Evolutionary conservation across 805 yeast genomes (phyloP).

Genomic region (Kurtzmaniella fragi): DNA sequence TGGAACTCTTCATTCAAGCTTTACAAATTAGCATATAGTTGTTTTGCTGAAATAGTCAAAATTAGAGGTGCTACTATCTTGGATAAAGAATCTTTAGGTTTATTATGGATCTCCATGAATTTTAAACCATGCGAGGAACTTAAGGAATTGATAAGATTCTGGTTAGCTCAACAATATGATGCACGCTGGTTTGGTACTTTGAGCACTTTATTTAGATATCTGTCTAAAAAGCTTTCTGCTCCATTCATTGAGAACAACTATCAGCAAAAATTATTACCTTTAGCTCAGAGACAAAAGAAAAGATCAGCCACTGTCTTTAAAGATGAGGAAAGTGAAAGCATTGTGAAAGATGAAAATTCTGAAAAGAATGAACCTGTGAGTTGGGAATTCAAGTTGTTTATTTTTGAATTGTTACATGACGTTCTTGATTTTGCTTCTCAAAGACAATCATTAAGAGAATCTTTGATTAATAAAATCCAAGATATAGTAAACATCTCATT

Average conservation of each 20-base stretch:
- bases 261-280: constrained; percentile 37
- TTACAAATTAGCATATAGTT: constrained; percentile 44
- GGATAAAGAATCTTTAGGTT: constrained; percentile 40
- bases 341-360: constrained; percentile 30
- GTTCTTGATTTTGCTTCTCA: constrained; percentile 35
- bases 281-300: constrained; percentile 38
- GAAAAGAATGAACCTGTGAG: constrained; percentile 51
- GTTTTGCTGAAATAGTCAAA: constrained; percentile 56
- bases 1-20: constrained; percentile 37
- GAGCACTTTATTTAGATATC: constrained; percentile 43
- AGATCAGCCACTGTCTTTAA: constrained; percentile 23
- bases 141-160: constrained; percentile 44
- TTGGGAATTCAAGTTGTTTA: constrained; percentile 51
- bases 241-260: constrained; percentile 33
- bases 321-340: constrained; percentile 37
- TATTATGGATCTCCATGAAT: constrained; percentile 58
- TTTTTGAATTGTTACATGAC: constrained; percentile 43
- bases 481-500: constrained; percentile 77
- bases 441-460: constrained; percentile 34
- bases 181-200: constrained; percentile 56
- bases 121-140: constrained; percentile 43
- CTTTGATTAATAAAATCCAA: constrained; percentile 42
- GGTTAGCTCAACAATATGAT: constrained; percentile 52
- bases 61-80: constrained; percentile 43
- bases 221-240: constrained; percentile 38